Base-by-base conservation (phyloP, 1,139 yeast species). In the Taphrina communis region DNA sequence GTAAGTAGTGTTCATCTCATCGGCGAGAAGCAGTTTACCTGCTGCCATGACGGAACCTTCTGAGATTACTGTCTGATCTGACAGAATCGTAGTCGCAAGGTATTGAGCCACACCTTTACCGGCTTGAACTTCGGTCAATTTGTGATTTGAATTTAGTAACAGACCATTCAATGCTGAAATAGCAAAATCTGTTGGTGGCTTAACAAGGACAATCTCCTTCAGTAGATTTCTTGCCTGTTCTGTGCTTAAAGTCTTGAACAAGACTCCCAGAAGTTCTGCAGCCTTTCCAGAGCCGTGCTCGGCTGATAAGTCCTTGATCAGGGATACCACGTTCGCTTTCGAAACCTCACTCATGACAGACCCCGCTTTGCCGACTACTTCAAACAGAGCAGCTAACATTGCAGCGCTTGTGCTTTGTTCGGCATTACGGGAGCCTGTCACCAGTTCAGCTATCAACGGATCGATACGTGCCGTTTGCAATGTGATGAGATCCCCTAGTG, bases 401-500 rank as follows among this genome's bases (percentile, higher is more conserved):
- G 98, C 90, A 11, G 88, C 84, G 74, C 89, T 88, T 55, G 93
- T 93, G 68, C 70, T 67, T 12, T 58, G 48, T 31, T 72, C 71
- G 39, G 38, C 11, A 21, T 59, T 65, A 2, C 56, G 67, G 9
- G 72, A 56, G 4, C 72, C 72, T 2, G 61, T 6, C 11, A 66
- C 72, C n/a, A 70, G 50, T 42, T 70, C 72, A 9, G 68, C 62
- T 8, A 93, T 90, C 71, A 94, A 83, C 3, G 98, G 96, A 77
- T 94, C 99, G 71, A 94, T 94, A 77, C 97, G 86, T 21, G 62
- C 42, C 9, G 98, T 94, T 78, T 93, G 98, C 76, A 89, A 87
- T 74, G 88, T 88, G 75, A 94, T 90, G 76, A 94, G 83, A 9
- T 93, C 86, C 67, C 97, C 96, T 73, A 94, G 82, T 0, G 97